Percentiles rank a stretch among this genome's conserved stretches.
Evolutionary conservation across 140 eudicot genomes (phyloP).

Genomic region (Stevia rebaudiana): DNA sequence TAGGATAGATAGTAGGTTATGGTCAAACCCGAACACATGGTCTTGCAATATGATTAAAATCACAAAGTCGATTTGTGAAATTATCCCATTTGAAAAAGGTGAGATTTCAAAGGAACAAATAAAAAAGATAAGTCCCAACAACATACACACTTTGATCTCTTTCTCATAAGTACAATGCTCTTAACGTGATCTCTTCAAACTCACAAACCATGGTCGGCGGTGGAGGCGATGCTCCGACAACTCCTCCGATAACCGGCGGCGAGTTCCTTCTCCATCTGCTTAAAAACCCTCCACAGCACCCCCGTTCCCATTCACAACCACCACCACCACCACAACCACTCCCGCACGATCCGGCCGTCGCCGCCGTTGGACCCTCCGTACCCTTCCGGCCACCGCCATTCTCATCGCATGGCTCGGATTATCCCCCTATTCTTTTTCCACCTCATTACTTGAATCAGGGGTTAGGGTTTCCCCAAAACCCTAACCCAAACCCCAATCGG

Average conservation of each 20-base stretch:
- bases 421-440: slow-evolving; percentile 36
- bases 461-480: slow-evolving; percentile 47
- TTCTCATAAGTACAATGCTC: too few species aligned
- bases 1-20: too few species aligned
- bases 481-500: slow-evolving; percentile 57
- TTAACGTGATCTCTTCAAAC: slow-evolving; percentile 10
- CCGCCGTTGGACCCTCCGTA: slow-evolving; percentile 58
- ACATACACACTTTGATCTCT: too few species aligned
- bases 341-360: slow-evolving; percentile 75
- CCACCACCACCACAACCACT: slow-evolving; percentile 24
- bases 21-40: too few species aligned
- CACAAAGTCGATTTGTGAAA: too few species aligned
- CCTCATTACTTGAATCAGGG: slow-evolving; percentile 56
- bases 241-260: slow-evolving; percentile 51
- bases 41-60: too few species aligned
- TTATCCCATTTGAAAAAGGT: too few species aligned
- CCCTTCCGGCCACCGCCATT: slow-evolving; percentile 24
- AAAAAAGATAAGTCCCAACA: too few species aligned
- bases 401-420: slow-evolving; percentile 25
- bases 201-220: slow-evolving; percentile 55
- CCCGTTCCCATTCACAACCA: slow-evolving; percentile 20
- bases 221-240: slow-evolving; percentile 47
- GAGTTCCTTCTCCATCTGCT: slow-evolving; percentile 75
- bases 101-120: too few species aligned
- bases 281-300: slow-evolving; percentile 49